These are phyloP conservation scores for Talaromyces stipitatus DNA, from an alignment of 495 filamentous ascomycete species.

Conservation along the genomic window DNA sequence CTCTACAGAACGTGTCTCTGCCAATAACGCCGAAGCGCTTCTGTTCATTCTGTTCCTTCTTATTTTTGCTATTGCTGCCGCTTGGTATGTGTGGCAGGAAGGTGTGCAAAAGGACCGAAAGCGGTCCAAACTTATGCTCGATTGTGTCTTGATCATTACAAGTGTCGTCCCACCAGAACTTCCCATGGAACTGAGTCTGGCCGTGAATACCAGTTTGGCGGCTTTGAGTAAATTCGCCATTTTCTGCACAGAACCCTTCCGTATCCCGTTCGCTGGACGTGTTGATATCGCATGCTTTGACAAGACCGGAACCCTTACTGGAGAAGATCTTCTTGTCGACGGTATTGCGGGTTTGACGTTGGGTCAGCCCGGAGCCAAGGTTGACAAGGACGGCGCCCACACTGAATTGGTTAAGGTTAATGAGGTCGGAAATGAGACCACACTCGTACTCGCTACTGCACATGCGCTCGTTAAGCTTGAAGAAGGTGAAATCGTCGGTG, in stretches of 20 bases:
- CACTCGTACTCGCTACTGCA: slow-evolving; percentile 88
- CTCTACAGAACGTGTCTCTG: slow-evolving; percentile 95
- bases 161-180: slow-evolving; percentile 96
- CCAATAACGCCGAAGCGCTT: slow-evolving; percentile 90
- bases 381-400: slow-evolving; percentile 72
- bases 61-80: slow-evolving; percentile 92
- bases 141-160: slow-evolving; percentile 95
- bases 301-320: slow-evolving; percentile 95
- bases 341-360: slow-evolving; percentile 86
- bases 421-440: slow-evolving; percentile 67
- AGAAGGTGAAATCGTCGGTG: slow-evolving; percentile 93
- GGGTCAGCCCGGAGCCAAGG: slow-evolving; percentile 55
- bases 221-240: slow-evolving; percentile 92
- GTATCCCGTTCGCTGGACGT: slow-evolving; percentile 94
- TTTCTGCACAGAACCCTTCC: slow-evolving; percentile 98
- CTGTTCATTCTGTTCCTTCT: slow-evolving; percentile 95
- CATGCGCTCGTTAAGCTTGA: slow-evolving; percentile 94
- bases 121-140: slow-evolving; percentile 91
- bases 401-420: slow-evolving; percentile 59
- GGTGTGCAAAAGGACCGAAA: slow-evolving; percentile 89
- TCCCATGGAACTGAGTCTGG: slow-evolving; percentile 95
- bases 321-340: slow-evolving; percentile 95
- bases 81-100: slow-evolving; percentile 99
- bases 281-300: slow-evolving; percentile 98
- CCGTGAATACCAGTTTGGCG: slow-evolving; percentile 97